Base-by-base conservation (phyloP, 305 asterid genomes). In the Striga hermonthica region DNA sequence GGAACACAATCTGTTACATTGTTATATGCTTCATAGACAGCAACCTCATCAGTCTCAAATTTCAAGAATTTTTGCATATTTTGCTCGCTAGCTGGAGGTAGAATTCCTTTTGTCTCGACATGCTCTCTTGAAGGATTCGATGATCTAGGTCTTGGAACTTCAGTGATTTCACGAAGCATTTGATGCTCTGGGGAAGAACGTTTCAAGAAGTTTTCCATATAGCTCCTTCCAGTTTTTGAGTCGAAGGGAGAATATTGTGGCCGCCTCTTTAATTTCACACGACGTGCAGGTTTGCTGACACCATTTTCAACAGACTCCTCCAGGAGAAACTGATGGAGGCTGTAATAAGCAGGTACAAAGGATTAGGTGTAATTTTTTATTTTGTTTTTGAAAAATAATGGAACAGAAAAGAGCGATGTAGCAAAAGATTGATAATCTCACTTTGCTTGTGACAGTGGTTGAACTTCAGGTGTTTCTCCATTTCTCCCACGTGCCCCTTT, bases 291-390 rank as follows among this genome's bases (percentile, higher is more conserved):
- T 65, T 73, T 82, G 62, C 64, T 70, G 59, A 69, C 79, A 62
- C 84, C 83, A 73, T 78, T 87, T 77, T 79, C 86, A 71, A 72
- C 77, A 57, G 78, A 82, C 75, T 89, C 97, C 80, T 85, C 88
- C 76, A 83, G 71, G 48, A 89, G 84, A 75, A 87, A 75, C 68
- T 82, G 89, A 73, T 87, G 95, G 69, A 87, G 95, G 74, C 97
- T 90, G 87, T 62, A 74, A 60, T 45, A 72, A 40, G 60, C 55
- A 72, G 74, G 64, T 22, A 78, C 73, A 36, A 45, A 48, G 54
- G 1, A 73, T 73, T 14, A 70, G 60, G 58, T 40, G 56, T 39
- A 41, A 50, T 55, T 14, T 11, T 16, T 37, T 39, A 41, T 55
- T 55, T 14, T 11, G 16, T 37, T 65, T 50, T 9, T 3, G 31